Conservation (phyloP, 75 land plant genomes). For the Picea sitchensis region DNA sequence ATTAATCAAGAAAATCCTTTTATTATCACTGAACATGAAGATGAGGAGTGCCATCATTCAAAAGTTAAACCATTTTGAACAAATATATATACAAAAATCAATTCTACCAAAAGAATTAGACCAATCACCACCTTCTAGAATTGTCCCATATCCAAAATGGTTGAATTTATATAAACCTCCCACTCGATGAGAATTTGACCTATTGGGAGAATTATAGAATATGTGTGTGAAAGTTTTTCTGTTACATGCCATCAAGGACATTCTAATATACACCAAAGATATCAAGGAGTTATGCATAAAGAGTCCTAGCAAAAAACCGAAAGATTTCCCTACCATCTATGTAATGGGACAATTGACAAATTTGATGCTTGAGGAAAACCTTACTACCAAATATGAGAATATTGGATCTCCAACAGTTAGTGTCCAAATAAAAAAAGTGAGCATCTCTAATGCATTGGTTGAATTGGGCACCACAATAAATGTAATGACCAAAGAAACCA, state of each 20-base stretch:
- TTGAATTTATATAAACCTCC: neutral
- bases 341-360: neutral
- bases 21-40: too few species aligned
- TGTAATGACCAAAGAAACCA: neutral
- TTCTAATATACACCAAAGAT: neutral
- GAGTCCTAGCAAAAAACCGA: neutral
- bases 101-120: neutral
- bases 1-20: too few species aligned
- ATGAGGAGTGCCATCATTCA: too few species aligned
- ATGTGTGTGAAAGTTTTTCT: neutral
- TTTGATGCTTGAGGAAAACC: neutral
- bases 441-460: neutral
- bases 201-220: neutral
- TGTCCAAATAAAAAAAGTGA: neutral
- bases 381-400: neutral
- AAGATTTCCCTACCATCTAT: neutral
- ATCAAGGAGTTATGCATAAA: neutral
- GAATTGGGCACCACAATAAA: neutral
- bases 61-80: too few species aligned
- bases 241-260: neutral
- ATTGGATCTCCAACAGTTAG: neutral
- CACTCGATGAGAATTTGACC: neutral
- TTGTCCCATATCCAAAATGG: neutral
- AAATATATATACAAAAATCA: too few species aligned
- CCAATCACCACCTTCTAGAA: neutral